These are phyloP conservation scores for Stagonosporopsis rhizophila DNA, from an alignment of 2,329 filamentous ascomycete species.

Conservation along the genomic window DNA sequence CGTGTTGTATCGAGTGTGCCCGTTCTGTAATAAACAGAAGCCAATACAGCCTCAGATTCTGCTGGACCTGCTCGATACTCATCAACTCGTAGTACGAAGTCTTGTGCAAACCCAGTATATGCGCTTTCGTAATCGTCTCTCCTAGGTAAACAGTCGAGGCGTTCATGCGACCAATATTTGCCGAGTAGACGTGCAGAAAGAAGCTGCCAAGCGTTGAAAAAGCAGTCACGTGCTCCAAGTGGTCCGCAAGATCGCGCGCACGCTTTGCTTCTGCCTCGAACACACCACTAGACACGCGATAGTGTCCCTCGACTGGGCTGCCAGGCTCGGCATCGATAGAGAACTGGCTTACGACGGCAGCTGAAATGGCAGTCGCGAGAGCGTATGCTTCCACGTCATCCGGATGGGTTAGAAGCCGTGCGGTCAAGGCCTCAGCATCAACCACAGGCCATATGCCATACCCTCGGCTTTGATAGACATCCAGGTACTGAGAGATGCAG, in stretches of 20 bases:
- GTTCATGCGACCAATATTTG: constrained; percentile 46
- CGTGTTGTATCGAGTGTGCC: constrained; percentile 46
- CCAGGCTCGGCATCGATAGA: constrained; percentile 41
- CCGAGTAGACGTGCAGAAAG: constrained; percentile 46
- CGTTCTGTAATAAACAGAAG: constrained; percentile 47
- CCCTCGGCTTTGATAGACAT: constrained; percentile 40
- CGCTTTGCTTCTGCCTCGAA: constrained; percentile 42
- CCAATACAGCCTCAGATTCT: constrained; percentile 45
- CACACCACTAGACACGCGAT: constrained; percentile 37
- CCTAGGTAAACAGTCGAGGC: constrained; percentile 42
- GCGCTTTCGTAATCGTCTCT: constrained; percentile 45
- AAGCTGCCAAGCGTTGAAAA: constrained; percentile 41
- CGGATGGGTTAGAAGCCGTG: constrained; percentile 40
- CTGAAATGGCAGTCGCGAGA: constrained; percentile 42
- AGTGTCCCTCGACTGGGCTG: constrained; percentile 43
- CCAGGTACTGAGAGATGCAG: constrained; percentile 43
- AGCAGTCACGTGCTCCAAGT: constrained; percentile 41
- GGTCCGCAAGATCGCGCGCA: constrained; percentile 39
- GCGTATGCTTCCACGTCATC: constrained; percentile 44
- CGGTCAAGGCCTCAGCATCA: constrained; percentile 42
- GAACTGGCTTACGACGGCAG: constrained; percentile 47
- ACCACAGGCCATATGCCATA: constrained; percentile 48
- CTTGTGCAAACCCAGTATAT: constrained; percentile 43
- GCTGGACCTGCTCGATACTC: constrained; percentile 36
- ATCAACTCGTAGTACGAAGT: constrained; percentile 34